Base-by-base conservation (phyloP, 306 rosid species). In the Cucumis hystrix region DNA sequence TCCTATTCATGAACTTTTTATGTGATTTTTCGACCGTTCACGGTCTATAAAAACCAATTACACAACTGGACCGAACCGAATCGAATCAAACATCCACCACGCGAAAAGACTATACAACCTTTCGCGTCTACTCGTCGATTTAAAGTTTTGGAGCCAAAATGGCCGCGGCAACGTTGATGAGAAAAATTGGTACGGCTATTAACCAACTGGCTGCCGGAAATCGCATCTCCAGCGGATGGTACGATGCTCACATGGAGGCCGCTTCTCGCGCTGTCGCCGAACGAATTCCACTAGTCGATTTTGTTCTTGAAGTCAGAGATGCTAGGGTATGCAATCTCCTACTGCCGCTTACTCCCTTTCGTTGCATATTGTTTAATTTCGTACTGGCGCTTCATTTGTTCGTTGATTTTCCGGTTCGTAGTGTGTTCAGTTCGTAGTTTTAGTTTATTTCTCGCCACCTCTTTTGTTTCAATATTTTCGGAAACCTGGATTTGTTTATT, bases 261-360 rank as follows among this genome's bases (percentile, higher is more conserved):
- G 96, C 92, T 55, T 86, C 90, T 73, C 83, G 79, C 17, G 98
- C 98, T 82, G 83, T 91, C 43, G 58, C 83, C 3, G 86, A 90
- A 65, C 89, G 97, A 33, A 73, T 91, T 52, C 89, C 89, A 1
- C 60, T 89, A 81, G 95, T 86, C 7, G 96, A 91, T 89, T 81
- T 94, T 25, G 70, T 90, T 16, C 84, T 91, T 9, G 88, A 94
- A 66, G 85, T 91, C 82, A 80, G 91, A 85, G 98, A 94, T 63
- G 97, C 98, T 61, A 85, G 93, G 93, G 96, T 91, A 77, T 30
- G 63, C 30, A 28, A 16, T 13, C 45, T 73, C 10, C 6, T 52
- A 43, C 28, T 43, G 7, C 3, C 10, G 10, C 12, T 62, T 40
- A 6, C 79, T 45, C 13, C 17, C 13, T 51, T 43, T 33, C 21